Evolutionary conservation across 2,329 filamentous ascomycete species (phyloP), one percentile per base, ranked within the genome.

Genomic region (Chaetomium sp.): DNA sequence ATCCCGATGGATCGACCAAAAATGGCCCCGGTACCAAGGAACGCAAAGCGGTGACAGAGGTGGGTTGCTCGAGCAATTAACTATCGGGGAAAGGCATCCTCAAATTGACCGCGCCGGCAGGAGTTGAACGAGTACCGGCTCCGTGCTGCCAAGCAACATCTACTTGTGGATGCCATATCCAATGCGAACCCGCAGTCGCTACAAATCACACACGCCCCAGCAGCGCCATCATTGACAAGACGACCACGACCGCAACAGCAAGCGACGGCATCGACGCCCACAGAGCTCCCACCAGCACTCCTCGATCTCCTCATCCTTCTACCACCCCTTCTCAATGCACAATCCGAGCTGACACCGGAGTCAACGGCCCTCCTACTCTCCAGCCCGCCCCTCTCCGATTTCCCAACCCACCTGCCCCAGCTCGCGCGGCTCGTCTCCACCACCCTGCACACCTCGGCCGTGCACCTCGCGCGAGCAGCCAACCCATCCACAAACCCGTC

Each of bases 1-100:
- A 86, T 68, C 74, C 81, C 0, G 83, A 88, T 74, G 85, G 83
- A 2, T 85, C 86, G 9, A 85, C 84, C 1, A 85, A 80, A 70
- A 75, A 79, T n/a, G 79, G 82, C 68, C 76, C 79, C n/a, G 75
- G 77, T 1, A 79, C 79, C 19, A 81, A 82, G 68, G 81, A 85
- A 71, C 79, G 83, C 25, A 78, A 81, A 63, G 77, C 77, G 2
- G 78, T 83, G 1, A 78, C 77, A 50, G 76, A 85, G 71, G 86
- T 87, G 70, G 47, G 75, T 51, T 55, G 27, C 5, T 42, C 38
- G 12, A 57, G 10, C 4, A 56, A 35, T 23, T 16, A 56, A 35
- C 13, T 16, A 27, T 10, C 21, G 2, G 38, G 38, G 4, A 27
- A 23, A 19, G 21, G 45, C n/a, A 47, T 12, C 5, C 27, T 13